These are phyloP conservation scores for Pholiota molesta DNA, from an alignment of 768 basidiomycete genomes.

Conservation along the genomic window DNA sequence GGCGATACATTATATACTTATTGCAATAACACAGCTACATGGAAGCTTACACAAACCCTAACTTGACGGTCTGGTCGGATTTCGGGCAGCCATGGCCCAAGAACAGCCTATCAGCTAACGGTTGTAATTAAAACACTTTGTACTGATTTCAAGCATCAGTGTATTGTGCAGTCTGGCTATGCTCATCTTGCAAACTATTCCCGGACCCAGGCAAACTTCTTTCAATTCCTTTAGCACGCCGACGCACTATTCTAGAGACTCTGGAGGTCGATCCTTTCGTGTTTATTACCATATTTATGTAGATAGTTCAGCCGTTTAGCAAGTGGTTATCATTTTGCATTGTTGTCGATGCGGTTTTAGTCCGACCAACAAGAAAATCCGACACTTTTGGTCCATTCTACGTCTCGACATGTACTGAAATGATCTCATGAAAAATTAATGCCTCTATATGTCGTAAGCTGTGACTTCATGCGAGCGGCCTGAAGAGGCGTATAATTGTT, in stretches of 20 bases:
- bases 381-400: not conserved
- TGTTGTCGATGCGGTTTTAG: not conserved
- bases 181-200: not conserved
- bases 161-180: not conserved
- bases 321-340: not conserved
- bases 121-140: not conserved
- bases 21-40: conserved; percentile 44
- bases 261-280: not conserved
- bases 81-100: conserved; percentile 58
- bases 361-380: not conserved
- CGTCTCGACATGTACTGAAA: too few species aligned
- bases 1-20: conserved; percentile 14
- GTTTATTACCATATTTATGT: not conserved
- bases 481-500: conserved; percentile 43
- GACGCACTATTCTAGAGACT: not conserved
- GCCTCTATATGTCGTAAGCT: conserved; percentile 12
- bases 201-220: not conserved
- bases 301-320: not conserved
- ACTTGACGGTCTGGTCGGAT: conserved; percentile 47
- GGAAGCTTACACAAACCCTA: conserved; percentile 67
- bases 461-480: conserved; percentile 6
- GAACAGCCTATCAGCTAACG: conserved; percentile 36
- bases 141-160: not conserved
- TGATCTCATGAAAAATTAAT: not conserved
- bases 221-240: not conserved